phyloP scores from a whole-genome alignment of 345 rosid genomes.

The Eucalyptus leucophloia region DNA sequence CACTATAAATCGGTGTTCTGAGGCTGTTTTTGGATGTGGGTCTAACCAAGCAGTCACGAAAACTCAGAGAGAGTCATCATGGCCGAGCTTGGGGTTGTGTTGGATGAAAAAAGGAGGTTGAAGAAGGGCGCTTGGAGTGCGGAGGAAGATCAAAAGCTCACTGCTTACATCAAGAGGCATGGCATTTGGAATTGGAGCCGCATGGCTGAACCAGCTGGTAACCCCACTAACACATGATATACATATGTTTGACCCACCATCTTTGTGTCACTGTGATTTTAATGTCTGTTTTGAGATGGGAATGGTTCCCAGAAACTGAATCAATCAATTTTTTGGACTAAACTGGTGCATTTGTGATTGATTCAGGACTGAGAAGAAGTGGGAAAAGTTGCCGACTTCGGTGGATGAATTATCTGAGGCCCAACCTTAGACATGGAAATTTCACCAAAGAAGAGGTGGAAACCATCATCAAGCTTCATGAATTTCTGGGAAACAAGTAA shows the following conservation, averaged over 20 bases:
- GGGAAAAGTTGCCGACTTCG: background rate
- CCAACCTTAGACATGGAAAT: background rate
- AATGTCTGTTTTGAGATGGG: background rate
- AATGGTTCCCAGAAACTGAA: background rate
- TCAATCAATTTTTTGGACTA: background rate
- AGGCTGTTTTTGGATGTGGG: background rate
- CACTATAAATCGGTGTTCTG: background rate
- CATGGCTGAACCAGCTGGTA: slow-evolving; percentile 1
- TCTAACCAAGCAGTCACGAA: background rate
- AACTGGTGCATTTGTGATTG: background rate
- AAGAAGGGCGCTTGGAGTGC: background rate
- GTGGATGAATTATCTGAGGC: slow-evolving; percentile 1
- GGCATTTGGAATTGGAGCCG: slow-evolving; percentile 2
- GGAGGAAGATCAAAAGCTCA: slow-evolving; percentile 1
- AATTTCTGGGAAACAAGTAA: background rate
- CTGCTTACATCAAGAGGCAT: background rate
- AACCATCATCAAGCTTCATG: background rate
- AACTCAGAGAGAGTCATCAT: background rate
- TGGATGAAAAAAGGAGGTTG: background rate
- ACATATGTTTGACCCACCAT: background rate
- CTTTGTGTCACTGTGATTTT: background rate
- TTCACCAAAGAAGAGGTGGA: background rate
- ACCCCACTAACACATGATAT: background rate
- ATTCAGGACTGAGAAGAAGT: background rate
- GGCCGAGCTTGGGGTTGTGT: background rate